Evolutionary conservation across 164 flowering plant species (phyloP), one percentile per base, ranked within the genome.

Genomic region (Platanus orientalis): DNA sequence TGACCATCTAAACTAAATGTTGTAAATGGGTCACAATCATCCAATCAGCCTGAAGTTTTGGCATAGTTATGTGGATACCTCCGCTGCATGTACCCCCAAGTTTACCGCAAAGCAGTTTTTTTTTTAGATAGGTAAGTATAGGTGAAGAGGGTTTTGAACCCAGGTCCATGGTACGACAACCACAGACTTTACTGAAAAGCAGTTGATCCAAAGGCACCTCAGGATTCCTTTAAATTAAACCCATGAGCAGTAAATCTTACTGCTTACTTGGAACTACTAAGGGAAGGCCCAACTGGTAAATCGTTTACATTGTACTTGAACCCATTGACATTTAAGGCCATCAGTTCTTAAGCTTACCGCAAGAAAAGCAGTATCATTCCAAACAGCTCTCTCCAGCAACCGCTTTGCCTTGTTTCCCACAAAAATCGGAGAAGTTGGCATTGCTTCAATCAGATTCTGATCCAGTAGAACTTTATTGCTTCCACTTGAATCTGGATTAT

Each of bases 401-500:
- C 96, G 77, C 73, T 95, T 95, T 28, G 98, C 97, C 70, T 92
- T 92, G 82, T 92, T 90, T 40, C 99, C 96, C 30, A 95, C 97
- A 80, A 95, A 93, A 60, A 90, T 95, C 6, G 99, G 99, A 72
- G 94, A 87, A 59, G 99, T 92, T 49, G 94, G 97, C 99, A 95
- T 95, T 64, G 96, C 81, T 80, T 95, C 99, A 61, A 95, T 90
- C 72, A 95, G 75, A 71, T 95, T 95, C 74, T 95, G 96, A 73
- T 95, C 99, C 59, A 95, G 69, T 51, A 95, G 78, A 69, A 95
- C 99, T 70, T 95, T 92, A 71, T 95, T 90, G 67, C 74, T 88
- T 52, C 99, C 99, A 77, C 83, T 85, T 54, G 84, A 79, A 71
- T 95, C 97, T 27, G 97, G 83, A 76, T 90, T 90, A 71, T 92